A percentile compares a stretch with the other conserved stretches of the same genome.
phyloP scores from a whole-genome alignment of 2,329 filamentous ascomycete species.

The Trichoderma sp. region DNA sequence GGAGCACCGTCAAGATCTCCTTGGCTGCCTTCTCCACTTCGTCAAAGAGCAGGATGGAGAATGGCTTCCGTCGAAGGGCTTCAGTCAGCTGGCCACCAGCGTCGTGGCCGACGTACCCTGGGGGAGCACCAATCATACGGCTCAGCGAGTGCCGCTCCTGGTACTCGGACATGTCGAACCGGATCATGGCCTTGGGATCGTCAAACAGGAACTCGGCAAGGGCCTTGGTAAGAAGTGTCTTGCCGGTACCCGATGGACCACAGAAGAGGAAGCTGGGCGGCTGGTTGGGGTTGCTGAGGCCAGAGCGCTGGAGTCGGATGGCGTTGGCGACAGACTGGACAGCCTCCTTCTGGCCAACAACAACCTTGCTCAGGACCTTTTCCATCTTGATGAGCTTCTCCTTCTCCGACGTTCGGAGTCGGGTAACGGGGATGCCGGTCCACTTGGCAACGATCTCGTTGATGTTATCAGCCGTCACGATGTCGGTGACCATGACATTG shows the following conservation, averaged over 20 bases:
- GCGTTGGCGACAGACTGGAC: constrained; percentile 92
- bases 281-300: constrained; percentile 92
- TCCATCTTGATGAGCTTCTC: constrained; percentile 99
- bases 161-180: constrained; percentile 99
- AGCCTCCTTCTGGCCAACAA: constrained; percentile 93
- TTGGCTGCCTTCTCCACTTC: constrained; percentile 99
- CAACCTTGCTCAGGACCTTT: constrained; percentile 76
- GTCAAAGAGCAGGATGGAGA: constrained; percentile 97
- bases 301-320: constrained; percentile 91
- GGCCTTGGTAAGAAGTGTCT: constrained; percentile 95
- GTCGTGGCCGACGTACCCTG: constrained; percentile 96
- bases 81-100: constrained; percentile 95
- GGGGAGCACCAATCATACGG: constrained; percentile 96
- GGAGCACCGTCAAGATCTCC: constrained; percentile 90
- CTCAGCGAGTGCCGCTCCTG: constrained; percentile 95
- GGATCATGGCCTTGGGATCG: constrained; percentile 95
- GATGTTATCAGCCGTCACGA: constrained; percentile 96
- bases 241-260: constrained; percentile 96
- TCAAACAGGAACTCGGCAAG: constrained; percentile 98
- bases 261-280: constrained; percentile 99
- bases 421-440: constrained; percentile 97
- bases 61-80: constrained; percentile 87
- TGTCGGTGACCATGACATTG: constrained; percentile 81
- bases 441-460: constrained; percentile 96
- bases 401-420: constrained; percentile 92